A percentile compares a stretch with the other conserved stretches of the same genome.
phyloP scores from a whole-genome alignment of 805 yeast species.

The Myxozyma neglecta region DNA sequence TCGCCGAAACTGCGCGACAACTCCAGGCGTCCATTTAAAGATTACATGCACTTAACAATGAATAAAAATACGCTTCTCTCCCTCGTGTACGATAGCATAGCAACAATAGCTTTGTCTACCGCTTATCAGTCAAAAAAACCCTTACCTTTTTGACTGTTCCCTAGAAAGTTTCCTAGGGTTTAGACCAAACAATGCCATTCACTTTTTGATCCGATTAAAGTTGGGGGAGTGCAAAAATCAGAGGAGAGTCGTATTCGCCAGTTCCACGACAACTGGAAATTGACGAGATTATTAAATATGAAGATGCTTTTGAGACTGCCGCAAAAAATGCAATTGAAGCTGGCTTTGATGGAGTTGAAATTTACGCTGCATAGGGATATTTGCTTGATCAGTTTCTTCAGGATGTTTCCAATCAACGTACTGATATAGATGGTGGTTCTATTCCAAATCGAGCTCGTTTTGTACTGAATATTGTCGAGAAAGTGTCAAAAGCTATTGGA shows the following conservation, averaged over 20 bases:
- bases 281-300: conserved; percentile 47
- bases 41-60: too few relatives aligned
- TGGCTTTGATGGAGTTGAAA: conserved; percentile 64
- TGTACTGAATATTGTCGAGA: conserved; percentile 53
- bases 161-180: too few relatives aligned
- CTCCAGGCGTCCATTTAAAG: too few relatives aligned
- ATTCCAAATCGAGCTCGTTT: conserved; percentile 59
- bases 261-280: conserved; percentile 35
- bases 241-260: conserved; percentile 11
- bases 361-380: conserved; percentile 67
- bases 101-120: too few relatives aligned
- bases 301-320: conserved; percentile 52
- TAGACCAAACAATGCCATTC: background rate
- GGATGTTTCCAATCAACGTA: conserved; percentile 49
- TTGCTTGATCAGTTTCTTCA: conserved; percentile 51
- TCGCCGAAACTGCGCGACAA: too few relatives aligned
- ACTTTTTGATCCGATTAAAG: conserved; percentile 34
- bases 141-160: too few relatives aligned
- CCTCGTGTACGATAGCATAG: too few relatives aligned
- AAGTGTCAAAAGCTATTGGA: conserved; percentile 54
- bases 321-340: conserved; percentile 54
- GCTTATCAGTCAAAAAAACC: too few relatives aligned
- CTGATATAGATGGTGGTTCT: conserved; percentile 65
- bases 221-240: conserved; percentile 38
- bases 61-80: too few relatives aligned